Conservation (phyloP, 148 eudicot genomes). For the Vaccinium myrtillus region DNA sequence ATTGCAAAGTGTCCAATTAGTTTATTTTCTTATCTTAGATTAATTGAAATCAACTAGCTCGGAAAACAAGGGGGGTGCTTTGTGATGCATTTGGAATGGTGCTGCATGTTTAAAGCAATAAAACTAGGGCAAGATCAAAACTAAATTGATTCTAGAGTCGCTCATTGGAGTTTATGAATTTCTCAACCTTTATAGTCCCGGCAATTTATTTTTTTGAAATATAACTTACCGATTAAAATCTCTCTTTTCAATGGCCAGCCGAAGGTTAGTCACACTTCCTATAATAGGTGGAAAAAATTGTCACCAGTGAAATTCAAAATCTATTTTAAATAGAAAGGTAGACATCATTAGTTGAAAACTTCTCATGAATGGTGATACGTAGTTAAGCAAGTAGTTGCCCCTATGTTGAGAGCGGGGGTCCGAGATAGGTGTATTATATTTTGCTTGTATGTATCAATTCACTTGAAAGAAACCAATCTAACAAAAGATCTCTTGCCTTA, state of each 20-base stretch:
- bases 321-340: neutral
- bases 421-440: neutral
- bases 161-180: neutral
- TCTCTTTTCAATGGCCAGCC: no score
- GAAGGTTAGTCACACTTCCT: no score
- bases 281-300: no score
- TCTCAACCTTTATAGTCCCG: neutral
- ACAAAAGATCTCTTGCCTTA: neutral
- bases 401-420: neutral
- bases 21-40: neutral
- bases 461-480: neutral
- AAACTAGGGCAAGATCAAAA: neutral
- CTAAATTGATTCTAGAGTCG: neutral
- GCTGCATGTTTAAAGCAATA: neutral
- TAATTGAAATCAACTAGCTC: neutral
- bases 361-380: neutral
- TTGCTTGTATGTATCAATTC: neutral
- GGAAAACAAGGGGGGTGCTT: neutral
- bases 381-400: neutral
- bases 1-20: no score
- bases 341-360: neutral
- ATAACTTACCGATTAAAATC: no score
- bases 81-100: neutral
- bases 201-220: no score
- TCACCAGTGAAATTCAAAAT: neutral